phyloP scores from a whole-genome alignment of 202 grass and related monocot species.

The Carex arenaria region DNA sequence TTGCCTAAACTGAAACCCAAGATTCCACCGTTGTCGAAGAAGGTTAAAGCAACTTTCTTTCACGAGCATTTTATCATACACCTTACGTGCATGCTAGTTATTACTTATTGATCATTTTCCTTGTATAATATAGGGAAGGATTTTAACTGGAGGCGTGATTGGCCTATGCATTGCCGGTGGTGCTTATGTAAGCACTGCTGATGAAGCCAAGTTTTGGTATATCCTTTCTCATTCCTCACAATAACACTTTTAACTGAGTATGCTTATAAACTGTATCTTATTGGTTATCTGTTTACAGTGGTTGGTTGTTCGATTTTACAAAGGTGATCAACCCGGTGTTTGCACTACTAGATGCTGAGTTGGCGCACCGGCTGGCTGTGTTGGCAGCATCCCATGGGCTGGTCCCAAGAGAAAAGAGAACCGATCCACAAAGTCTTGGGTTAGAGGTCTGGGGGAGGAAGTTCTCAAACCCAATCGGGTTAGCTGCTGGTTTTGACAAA shows the following conservation, averaged over 20 bases:
- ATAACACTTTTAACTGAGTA: not conserved
- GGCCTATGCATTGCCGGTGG: slow-evolving; percentile 86
- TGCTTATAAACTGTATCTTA: slow-evolving; percentile 14
- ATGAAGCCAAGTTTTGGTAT: slow-evolving; percentile 98
- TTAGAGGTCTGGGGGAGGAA: slow-evolving; percentile 86
- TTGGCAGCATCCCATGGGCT: slow-evolving; percentile 75
- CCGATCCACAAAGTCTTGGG: slow-evolving; percentile 65
- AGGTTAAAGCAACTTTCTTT: slow-evolving; percentile 29
- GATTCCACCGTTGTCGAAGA: slow-evolving; percentile 62
- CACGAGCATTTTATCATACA: slow-evolving; percentile 46
- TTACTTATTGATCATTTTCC: not conserved
- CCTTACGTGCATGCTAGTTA: slow-evolving; percentile 18
- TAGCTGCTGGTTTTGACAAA: slow-evolving; percentile 99
- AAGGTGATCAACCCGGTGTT: slow-evolving; percentile 82
- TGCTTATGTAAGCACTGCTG: slow-evolving; percentile 87
- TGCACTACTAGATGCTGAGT: slow-evolving; percentile 76
- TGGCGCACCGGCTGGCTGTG: slow-evolving; percentile 76
- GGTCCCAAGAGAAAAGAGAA: slow-evolving; percentile 88
- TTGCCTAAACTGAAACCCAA: slow-evolving; percentile 28
- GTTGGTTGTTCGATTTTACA: slow-evolving; percentile 84
- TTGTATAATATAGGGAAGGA: slow-evolving; percentile 53
- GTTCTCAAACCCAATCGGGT: slow-evolving; percentile 82
- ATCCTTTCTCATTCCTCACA: not conserved
- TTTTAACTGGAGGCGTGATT: slow-evolving; percentile 85
- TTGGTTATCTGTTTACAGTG: slow-evolving; percentile 37